Evolutionary conservation across 768 basidiomycete genomes (phyloP).

Genomic region (Mycena rebaudengoi): DNA sequence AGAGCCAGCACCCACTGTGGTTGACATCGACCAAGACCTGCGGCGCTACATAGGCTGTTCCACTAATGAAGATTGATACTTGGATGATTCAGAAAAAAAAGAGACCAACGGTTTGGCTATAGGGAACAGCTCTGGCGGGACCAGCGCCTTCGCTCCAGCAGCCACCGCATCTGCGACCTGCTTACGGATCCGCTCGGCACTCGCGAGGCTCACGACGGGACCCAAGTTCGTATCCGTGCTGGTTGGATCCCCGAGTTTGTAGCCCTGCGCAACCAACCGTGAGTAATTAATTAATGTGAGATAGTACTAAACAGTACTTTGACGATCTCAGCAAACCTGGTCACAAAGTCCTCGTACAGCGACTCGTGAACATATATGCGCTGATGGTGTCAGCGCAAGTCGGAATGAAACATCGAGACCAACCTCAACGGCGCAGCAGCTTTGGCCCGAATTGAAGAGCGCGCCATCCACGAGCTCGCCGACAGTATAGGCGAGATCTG

Average conservation of each 20-base stretch:
- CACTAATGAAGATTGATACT: slow-evolving; percentile 52
- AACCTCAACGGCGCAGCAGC: slow-evolving; percentile 95
- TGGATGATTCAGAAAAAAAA: not conserved
- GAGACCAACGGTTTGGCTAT: slow-evolving; percentile 69
- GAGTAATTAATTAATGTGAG: not conserved
- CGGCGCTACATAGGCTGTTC: slow-evolving; percentile 88
- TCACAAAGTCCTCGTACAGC: slow-evolving; percentile 82
- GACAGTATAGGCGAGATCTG: slow-evolving; percentile 83
- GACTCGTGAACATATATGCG: slow-evolving; percentile 94
- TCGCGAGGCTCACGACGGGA: slow-evolving; percentile 90
- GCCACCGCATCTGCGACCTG: slow-evolving; percentile 90
- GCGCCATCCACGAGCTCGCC: slow-evolving; percentile 93
- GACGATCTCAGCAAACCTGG: slow-evolving; percentile 73
- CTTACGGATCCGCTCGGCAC: slow-evolving; percentile 84
- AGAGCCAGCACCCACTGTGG: slow-evolving; percentile 67
- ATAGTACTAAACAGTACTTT: slow-evolving; percentile 58
- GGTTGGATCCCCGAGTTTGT: slow-evolving; percentile 89
- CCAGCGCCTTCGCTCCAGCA: slow-evolving; percentile 80
- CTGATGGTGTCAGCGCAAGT: too few species aligned
- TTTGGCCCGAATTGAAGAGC: slow-evolving; percentile 98
- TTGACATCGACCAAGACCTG: slow-evolving; percentile 91
- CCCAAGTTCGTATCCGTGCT: slow-evolving; percentile 80
- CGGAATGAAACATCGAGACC: slow-evolving; percentile 25
- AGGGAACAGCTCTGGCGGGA: slow-evolving; percentile 73
- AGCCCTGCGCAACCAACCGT: slow-evolving; percentile 54